Conservation (phyloP, 768 basidiomycete species). For the Chiua virens region DNA sequence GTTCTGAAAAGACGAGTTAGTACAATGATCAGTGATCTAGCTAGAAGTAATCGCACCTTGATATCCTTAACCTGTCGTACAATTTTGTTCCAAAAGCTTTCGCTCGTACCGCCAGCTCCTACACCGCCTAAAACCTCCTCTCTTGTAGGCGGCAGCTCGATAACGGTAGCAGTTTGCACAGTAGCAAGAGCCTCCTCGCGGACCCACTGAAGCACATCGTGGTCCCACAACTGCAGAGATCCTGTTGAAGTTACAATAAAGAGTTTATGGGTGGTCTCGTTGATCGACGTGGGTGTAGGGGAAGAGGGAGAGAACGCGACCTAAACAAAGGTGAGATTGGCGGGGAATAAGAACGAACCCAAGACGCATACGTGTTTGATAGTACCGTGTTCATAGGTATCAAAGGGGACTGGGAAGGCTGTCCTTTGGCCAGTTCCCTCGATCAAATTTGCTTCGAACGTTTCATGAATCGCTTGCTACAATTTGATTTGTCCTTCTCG, state of each 20-base stretch:
- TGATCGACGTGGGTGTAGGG: slow-evolving; percentile 35
- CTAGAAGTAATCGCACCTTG: slow-evolving; percentile 40
- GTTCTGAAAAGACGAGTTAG: slow-evolving; percentile 41
- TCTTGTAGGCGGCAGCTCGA: slow-evolving; percentile 69
- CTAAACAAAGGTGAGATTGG: slow-evolving; percentile 28
- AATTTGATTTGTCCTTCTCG: background rate
- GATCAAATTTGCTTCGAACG: slow-evolving; percentile 49
- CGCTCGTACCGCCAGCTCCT: slow-evolving; percentile 21
- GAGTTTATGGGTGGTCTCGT: slow-evolving; percentile 39
- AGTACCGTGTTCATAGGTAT: slow-evolving; percentile 63
- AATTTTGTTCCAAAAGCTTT: slow-evolving; percentile 52
- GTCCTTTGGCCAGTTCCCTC: slow-evolving; percentile 47
- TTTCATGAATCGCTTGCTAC: slow-evolving; percentile 55
- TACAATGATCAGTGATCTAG: background rate
- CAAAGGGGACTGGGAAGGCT: slow-evolving; percentile 62
- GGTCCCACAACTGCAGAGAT: slow-evolving; percentile 72
- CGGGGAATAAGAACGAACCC: background rate
- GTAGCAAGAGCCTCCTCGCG: slow-evolving; percentile 79
- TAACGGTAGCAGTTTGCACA: slow-evolving; percentile 62
- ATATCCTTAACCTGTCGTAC: slow-evolving; percentile 58
- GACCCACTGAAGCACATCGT: slow-evolving; percentile 62
- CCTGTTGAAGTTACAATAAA: slow-evolving; percentile 74
- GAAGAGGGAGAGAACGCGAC: slow-evolving; percentile 50
- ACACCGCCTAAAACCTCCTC: slow-evolving; percentile 21
- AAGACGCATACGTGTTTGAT: slow-evolving; percentile 57